Conservation (phyloP, 2,329 filamentous ascomycete species). For the Penicillium fuscoglaucum region DNA sequence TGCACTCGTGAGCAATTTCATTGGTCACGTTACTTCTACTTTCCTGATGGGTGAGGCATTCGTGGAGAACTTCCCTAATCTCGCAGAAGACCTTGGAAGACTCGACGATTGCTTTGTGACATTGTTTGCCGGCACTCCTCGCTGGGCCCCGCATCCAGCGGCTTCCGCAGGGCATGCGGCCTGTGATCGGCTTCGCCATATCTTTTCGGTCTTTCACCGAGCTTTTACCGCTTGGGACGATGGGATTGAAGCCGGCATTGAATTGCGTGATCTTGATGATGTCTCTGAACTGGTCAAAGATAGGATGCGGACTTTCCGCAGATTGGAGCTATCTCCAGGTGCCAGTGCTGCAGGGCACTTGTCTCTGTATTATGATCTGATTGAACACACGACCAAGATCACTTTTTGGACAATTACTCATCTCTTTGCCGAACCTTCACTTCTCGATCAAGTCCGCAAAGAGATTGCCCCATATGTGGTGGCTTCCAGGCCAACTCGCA, state of each 20-base stretch:
- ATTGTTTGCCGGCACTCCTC: slow-evolving; percentile 57
- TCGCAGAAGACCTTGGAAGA: slow-evolving; percentile 57
- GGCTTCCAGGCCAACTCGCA: slow-evolving; percentile 37
- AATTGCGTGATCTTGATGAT: slow-evolving; percentile 52
- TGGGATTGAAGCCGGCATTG: slow-evolving; percentile 44
- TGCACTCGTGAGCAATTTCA: slow-evolving; percentile 57
- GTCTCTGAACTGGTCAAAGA: slow-evolving; percentile 48
- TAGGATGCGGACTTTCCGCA: slow-evolving; percentile 44
- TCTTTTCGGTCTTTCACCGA: slow-evolving; percentile 45
- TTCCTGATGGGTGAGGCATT: slow-evolving; percentile 56
- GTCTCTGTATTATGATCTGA: slow-evolving; percentile 57
- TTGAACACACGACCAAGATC: slow-evolving; percentile 54
- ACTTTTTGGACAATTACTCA: slow-evolving; percentile 55
- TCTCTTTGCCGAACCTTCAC: slow-evolving; percentile 43
- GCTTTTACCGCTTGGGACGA: slow-evolving; percentile 47
- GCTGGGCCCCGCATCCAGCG: slow-evolving; percentile 56
- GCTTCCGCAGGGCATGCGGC: slow-evolving; percentile 52
- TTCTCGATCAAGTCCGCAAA: slow-evolving; percentile 45
- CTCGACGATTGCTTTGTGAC: slow-evolving; percentile 57
- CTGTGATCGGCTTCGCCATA: slow-evolving; percentile 43
- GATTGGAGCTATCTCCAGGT: slow-evolving; percentile 37
- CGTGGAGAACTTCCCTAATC: slow-evolving; percentile 52
- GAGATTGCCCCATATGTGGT: slow-evolving; percentile 49
- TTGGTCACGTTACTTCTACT: slow-evolving; percentile 51
- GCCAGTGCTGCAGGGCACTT: slow-evolving; percentile 47